Evolutionary conservation across 1,139 yeast genomes (phyloP).

Genomic region (Casaregolazyma lundiana): DNA sequence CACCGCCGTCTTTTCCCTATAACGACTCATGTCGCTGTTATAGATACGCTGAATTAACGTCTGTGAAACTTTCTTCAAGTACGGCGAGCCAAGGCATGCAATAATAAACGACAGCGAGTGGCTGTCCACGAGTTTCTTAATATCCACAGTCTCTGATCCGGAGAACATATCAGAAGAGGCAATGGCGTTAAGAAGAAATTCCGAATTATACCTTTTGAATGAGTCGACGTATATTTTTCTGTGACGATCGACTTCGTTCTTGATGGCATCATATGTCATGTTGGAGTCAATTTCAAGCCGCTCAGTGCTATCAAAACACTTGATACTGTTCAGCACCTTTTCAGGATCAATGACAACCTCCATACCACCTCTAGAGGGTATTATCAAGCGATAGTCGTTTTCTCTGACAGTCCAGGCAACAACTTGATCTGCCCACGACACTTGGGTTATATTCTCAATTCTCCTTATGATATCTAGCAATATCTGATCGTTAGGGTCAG

Average conservation of each 20-base stretch:
- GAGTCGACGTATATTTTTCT: conserved; percentile 6
- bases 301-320: conserved; percentile 31
- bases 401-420: conserved; percentile 50
- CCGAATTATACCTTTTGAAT: conserved; percentile 24
- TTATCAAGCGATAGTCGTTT: conserved; percentile 34
- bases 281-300: conserved; percentile 11
- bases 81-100: conserved; percentile 35
- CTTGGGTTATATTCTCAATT: conserved; percentile 50
- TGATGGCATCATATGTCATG: conserved; percentile 5
- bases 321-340: conserved; percentile 47
- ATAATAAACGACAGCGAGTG: conserved; percentile 51
- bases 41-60: conserved; percentile 48
- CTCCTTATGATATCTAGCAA: conserved; percentile 50
- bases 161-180: conserved; percentile 28
- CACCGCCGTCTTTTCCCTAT: conserved; percentile 57
- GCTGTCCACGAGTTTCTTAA: conserved; percentile 56
- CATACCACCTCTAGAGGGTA: conserved; percentile 45
- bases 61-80: conserved; percentile 55
- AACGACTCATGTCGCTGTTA: conserved; percentile 48
- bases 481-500: conserved; percentile 55
- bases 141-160: conserved; percentile 39
- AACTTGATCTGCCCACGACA: conserved; percentile 57
- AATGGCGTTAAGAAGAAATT: conserved; percentile 30
- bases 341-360: conserved; percentile 53
- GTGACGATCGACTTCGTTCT: conserved; percentile 9